These are phyloP conservation scores for Lachnellula subtilissima DNA, from an alignment of 2,329 filamentous ascomycete genomes.

Conservation along the genomic window DNA sequence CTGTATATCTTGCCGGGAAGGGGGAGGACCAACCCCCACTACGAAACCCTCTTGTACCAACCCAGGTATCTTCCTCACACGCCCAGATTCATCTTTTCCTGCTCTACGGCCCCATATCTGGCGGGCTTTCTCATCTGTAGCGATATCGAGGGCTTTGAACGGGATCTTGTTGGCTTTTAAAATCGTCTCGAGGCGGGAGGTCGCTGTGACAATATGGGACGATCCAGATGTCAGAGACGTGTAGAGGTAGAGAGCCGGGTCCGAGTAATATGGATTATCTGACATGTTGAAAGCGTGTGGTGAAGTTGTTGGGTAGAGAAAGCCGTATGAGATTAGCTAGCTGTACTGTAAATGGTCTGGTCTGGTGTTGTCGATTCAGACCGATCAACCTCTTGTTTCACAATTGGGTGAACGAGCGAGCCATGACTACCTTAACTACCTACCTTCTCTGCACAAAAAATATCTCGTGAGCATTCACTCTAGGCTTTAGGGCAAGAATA, in stretches of 20 bases:
- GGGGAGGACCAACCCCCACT: constrained; percentile 63
- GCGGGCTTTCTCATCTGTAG: constrained; percentile 81
- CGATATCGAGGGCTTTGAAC: constrained; percentile 87
- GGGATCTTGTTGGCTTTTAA: constrained; percentile 90
- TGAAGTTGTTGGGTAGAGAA: neutral
- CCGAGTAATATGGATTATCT: constrained; percentile 39
- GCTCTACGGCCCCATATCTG: constrained; percentile 83
- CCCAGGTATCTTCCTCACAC: constrained; percentile 73
- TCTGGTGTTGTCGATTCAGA: neutral
- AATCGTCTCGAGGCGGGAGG: constrained; percentile 92
- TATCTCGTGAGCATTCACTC: constrained; percentile 1
- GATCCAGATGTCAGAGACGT: constrained; percentile 94
- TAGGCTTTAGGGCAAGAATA: neutral
- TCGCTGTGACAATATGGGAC: constrained; percentile 93
- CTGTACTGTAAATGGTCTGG: no score
- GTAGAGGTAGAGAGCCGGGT: constrained; percentile 83
- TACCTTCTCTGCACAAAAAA: neutral
- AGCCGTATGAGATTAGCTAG: neutral
- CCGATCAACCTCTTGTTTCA: constrained; percentile 15
- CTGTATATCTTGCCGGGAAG: neutral
- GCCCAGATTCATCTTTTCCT: constrained; percentile 61
- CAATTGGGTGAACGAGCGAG: constrained; percentile 6
- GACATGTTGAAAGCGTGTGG: constrained; percentile 25
- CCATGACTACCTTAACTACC: neutral
- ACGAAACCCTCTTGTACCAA: constrained; percentile 84